Percentiles rank a stretch among this genome's conserved stretches.
phyloP scores from a whole-genome alignment of 768 basidiomycete species.

The Phaeolepiota aurea region DNA sequence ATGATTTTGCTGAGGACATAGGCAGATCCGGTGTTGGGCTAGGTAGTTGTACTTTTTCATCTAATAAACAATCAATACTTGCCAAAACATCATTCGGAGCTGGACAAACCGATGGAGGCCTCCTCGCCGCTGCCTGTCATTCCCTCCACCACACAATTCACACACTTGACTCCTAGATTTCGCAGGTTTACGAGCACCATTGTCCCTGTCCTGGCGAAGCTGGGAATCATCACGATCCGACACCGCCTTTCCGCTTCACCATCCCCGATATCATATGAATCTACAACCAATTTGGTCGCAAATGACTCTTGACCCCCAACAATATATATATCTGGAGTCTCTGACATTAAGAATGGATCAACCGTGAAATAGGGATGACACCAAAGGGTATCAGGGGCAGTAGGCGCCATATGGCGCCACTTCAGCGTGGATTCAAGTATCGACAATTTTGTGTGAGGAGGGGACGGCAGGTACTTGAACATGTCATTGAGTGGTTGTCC shows the following conservation, averaged over 20 bases:
- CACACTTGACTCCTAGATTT: slow-evolving; percentile 60
- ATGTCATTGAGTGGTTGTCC: slow-evolving; percentile 95
- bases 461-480: slow-evolving; percentile 81
- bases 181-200: slow-evolving; percentile 75
- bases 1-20: slow-evolving; percentile 10
- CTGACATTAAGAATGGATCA: slow-evolving; percentile 86
- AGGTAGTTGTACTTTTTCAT: slow-evolving; percentile 7
- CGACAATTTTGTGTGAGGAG: slow-evolving; percentile 61
- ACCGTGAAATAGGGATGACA: slow-evolving; percentile 86
- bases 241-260: slow-evolving; percentile 28
- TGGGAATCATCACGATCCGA: slow-evolving; percentile 75
- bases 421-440: slow-evolving; percentile 73
- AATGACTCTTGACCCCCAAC: slow-evolving; percentile 89
- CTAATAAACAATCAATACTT: slow-evolving; percentile 6
- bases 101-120: slow-evolving; percentile 9
- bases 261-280: slow-evolving; percentile 20
- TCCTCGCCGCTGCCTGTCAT: slow-evolving; percentile 25
- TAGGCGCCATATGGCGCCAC: slow-evolving; percentile 98
- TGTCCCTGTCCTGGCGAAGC: slow-evolving; percentile 69
- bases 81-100: background rate
- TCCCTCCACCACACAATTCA: slow-evolving; percentile 47
- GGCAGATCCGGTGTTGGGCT: slow-evolving; percentile 17
- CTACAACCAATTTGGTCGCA: slow-evolving; percentile 56
- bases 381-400: slow-evolving; percentile 97
- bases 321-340: slow-evolving; percentile 85